A percentile compares a stretch with the other conserved stretches of the same genome.
These are phyloP conservation scores for Platismatia glauca DNA, from an alignment of 495 filamentous ascomycete genomes.

Conservation along the genomic window DNA sequence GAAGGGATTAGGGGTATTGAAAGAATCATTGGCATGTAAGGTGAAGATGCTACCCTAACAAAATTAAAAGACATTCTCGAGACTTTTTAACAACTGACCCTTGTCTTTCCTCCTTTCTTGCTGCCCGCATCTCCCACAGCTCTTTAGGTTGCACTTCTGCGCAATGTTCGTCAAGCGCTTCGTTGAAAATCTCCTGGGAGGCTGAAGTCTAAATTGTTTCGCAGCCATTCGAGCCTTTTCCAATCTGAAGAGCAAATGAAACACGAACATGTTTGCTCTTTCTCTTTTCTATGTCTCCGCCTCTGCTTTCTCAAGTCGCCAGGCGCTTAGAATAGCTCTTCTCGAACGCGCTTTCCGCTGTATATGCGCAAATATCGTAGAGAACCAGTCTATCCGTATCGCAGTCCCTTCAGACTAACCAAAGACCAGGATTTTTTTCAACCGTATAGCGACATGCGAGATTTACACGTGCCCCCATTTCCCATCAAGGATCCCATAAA, in stretches of 20 bases:
- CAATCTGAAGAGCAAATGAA: background rate
- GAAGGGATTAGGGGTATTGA: slow-evolving; percentile 66
- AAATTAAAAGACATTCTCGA: background rate
- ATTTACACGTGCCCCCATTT: background rate
- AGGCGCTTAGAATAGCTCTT: background rate
- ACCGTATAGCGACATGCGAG: background rate
- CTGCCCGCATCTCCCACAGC: background rate
- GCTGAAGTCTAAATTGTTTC: background rate
- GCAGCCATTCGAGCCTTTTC: background rate
- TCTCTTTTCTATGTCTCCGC: no score
- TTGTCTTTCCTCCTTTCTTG: background rate
- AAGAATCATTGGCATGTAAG: slow-evolving; percentile 40
- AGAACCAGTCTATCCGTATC: background rate
- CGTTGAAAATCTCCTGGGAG: background rate
- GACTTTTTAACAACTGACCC: no score
- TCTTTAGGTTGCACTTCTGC: background rate
- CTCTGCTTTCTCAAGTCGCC: background rate
- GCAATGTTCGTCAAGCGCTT: background rate
- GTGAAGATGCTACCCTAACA: background rate
- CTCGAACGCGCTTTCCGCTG: background rate
- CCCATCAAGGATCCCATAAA: background rate
- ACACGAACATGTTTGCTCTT: no score
- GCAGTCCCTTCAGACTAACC: background rate
- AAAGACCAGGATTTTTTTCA: background rate
- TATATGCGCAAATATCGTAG: background rate